phyloP scores from a whole-genome alignment of 495 filamentous ascomycete genomes.

The Cryomyces antarcticus region DNA sequence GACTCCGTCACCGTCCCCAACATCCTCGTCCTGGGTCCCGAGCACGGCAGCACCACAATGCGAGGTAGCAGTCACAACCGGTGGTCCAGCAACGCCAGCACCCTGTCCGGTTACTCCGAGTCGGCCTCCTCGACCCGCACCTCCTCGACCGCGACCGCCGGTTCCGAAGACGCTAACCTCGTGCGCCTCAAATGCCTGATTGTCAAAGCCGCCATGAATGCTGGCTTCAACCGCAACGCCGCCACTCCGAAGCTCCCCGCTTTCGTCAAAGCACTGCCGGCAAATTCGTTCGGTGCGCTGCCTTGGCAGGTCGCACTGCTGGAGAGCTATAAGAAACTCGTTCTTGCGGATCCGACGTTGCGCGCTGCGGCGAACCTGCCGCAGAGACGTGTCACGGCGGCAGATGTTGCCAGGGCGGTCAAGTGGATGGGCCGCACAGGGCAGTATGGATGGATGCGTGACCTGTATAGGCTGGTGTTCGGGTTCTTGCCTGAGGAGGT shows the following conservation, averaged over 20 bases:
- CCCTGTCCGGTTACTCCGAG: constrained; percentile 49
- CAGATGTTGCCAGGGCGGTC: constrained; percentile 57
- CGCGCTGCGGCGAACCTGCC: constrained; percentile 30
- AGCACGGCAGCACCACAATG: constrained; percentile 8
- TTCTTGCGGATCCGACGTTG: constrained; percentile 48
- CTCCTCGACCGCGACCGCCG: constrained; percentile 49
- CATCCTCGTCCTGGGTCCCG: constrained; percentile 63
- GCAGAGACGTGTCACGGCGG: constrained; percentile 36
- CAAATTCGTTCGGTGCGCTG: constrained; percentile 53
- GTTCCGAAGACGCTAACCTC: constrained; percentile 52
- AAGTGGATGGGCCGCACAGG: constrained; percentile 47
- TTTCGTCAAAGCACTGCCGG: constrained; percentile 57
- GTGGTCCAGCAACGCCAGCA: constrained; percentile 59
- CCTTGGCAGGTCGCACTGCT: constrained; percentile 50
- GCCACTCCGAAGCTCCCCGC: constrained; percentile 32
- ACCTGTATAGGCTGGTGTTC: constrained; percentile 69
- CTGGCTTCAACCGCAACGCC: constrained; percentile 39
- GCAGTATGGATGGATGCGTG: constrained; percentile 52
- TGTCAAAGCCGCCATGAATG: constrained; percentile 61
- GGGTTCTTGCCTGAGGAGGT: constrained; percentile 61
- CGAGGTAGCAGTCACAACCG: constrained; percentile 14
- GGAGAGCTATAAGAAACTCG: constrained; percentile 56
- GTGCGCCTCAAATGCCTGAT: constrained; percentile 54
- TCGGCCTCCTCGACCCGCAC: constrained; percentile 28
- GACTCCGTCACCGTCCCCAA: constrained; percentile 56